Evolutionary conservation across 495 filamentous ascomycete genomes (phyloP).

Genomic region (Chaetomidium leptoderma): DNA sequence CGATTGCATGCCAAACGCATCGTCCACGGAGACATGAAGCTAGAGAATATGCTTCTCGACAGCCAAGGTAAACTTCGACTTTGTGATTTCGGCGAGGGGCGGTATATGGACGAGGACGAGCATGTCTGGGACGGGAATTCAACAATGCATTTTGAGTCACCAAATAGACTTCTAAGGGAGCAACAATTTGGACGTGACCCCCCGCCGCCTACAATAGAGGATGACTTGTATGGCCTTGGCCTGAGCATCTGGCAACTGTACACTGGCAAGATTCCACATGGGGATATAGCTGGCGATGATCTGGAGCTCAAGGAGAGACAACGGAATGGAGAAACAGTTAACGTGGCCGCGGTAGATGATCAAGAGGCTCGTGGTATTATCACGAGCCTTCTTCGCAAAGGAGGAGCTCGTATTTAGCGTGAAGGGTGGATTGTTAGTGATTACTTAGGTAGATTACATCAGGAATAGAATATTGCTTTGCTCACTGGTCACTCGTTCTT

Average conservation of each 20-base stretch:
- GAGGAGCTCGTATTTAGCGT: slow-evolving; percentile 14
- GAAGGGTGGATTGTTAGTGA: background rate
- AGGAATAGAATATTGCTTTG: too few species aligned
- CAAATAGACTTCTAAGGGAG: slow-evolving; percentile 8
- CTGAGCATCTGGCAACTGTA: slow-evolving; percentile 16
- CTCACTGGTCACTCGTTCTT: too few species aligned
- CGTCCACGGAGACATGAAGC: slow-evolving; percentile 10
- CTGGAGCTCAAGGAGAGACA: slow-evolving; percentile 1
- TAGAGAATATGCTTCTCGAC: slow-evolving; percentile 10
- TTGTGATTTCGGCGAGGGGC: slow-evolving; percentile 3
- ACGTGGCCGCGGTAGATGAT: background rate
- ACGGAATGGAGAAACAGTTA: slow-evolving; percentile 7
- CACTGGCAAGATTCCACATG: slow-evolving; percentile 11
- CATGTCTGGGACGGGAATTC: background rate
- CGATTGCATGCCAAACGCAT: slow-evolving; percentile 5
- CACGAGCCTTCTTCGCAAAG: slow-evolving; percentile 9
- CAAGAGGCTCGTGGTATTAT: slow-evolving; percentile 3
- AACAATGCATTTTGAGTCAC: slow-evolving; percentile 7
- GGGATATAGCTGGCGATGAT: slow-evolving; percentile 1
- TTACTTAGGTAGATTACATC: background rate
- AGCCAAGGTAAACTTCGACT: background rate
- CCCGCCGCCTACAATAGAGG: slow-evolving; percentile 3
- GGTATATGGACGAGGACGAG: slow-evolving; percentile 11
- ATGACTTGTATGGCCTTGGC: slow-evolving; percentile 13
- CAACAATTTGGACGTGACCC: background rate